Conservation (phyloP, 768 basidiomycete species). For the Termitomyces sp. region DNA sequence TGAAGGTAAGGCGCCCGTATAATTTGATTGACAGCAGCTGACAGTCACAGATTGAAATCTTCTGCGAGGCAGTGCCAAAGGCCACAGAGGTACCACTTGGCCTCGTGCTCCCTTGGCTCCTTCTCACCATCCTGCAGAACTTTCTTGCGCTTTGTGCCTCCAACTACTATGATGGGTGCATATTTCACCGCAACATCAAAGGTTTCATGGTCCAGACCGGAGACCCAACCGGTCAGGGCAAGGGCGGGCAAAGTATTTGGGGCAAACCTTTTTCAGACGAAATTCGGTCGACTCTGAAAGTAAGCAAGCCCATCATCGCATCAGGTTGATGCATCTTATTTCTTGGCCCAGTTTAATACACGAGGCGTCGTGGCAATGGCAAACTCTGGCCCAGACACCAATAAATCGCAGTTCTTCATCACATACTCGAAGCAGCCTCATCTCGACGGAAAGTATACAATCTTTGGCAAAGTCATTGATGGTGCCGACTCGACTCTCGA, state of each 20-base stretch:
- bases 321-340: constrained; percentile 22
- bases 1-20: constrained; percentile 63
- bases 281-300: constrained; percentile 91
- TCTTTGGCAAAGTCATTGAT: constrained; percentile 98
- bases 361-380: constrained; percentile 98
- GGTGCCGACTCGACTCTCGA: constrained; percentile 94
- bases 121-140: constrained; percentile 54
- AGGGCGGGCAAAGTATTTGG: constrained; percentile 97
- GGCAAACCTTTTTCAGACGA: constrained; percentile 91
- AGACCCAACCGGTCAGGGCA: constrained; percentile 87
- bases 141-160: constrained; percentile 94
- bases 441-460: constrained; percentile 92
- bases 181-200: constrained; percentile 95
- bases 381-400: constrained; percentile 91
- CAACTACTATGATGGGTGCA: constrained; percentile 77
- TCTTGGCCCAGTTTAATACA: constrained; percentile 74
- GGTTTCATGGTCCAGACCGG: constrained; percentile 96
- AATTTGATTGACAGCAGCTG: neutral
- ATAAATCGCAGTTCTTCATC: constrained; percentile 90
- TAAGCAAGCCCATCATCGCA: constrained; percentile 29
- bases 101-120: constrained; percentile 10
- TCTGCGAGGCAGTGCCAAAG: constrained; percentile 96
- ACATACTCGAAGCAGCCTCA: constrained; percentile 92
- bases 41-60: constrained; percentile 78
- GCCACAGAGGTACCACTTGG: constrained; percentile 72